Evolutionary conservation across 306 rosid species (phyloP).

Genomic region (Casuarina equisetifolia): DNA sequence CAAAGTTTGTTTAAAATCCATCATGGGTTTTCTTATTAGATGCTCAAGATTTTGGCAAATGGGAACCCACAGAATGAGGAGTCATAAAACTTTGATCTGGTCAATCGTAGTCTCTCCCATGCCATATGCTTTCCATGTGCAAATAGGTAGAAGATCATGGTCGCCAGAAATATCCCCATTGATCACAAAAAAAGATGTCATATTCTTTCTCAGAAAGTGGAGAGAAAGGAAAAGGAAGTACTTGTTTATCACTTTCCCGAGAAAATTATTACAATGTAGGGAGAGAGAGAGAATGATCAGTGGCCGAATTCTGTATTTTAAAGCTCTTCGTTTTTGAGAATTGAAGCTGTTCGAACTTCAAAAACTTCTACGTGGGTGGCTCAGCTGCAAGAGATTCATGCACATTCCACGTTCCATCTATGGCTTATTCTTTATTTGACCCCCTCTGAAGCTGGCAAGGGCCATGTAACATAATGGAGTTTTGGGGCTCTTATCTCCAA

Average conservation of each 20-base stretch:
- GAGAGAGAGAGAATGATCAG: not conserved
- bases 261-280: conserved; percentile 10
- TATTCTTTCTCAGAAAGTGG: not conserved
- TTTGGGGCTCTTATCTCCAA: not conserved
- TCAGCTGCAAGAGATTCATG: conserved; percentile 52
- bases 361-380: conserved; percentile 42
- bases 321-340: conserved; percentile 33
- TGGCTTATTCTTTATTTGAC: conserved; percentile 14
- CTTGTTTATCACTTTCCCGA: conserved; percentile 15
- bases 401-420: conserved; percentile 46
- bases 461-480: not conserved
- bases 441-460: conserved; percentile 7
- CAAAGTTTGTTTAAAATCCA: too few relatives aligned
- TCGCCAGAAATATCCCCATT: not conserved
- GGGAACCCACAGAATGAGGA: not conserved
- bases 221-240: too few relatives aligned
- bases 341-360: conserved; percentile 22
- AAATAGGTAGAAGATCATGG: conserved; percentile 11
- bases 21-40: not conserved
- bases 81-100: not conserved
- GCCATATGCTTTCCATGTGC: conserved; percentile 15
- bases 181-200: not conserved
- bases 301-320: conserved; percentile 8
- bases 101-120: not conserved
- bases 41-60: not conserved